Conservation (phyloP, 306 rosid species). For the Albizia julibrissin region DNA sequence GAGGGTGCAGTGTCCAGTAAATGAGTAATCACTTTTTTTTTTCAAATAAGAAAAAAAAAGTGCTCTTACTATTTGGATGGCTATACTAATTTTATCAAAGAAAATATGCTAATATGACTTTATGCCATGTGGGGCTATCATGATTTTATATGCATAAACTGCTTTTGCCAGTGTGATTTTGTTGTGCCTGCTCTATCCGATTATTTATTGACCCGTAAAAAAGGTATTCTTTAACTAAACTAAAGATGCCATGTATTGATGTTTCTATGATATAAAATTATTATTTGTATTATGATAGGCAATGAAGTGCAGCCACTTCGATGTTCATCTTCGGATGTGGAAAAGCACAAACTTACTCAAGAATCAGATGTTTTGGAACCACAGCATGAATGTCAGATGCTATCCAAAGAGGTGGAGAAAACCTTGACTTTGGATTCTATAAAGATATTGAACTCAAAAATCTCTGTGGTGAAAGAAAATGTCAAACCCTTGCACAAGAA, state of each 20-base stretch:
- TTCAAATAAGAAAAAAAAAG: too few relatives aligned
- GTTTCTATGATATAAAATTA: background rate
- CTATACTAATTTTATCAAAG: background rate
- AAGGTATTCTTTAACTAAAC: background rate
- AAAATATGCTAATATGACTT: background rate
- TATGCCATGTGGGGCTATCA: background rate
- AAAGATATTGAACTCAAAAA: slow-evolving; percentile 13
- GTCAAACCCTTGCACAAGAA: slow-evolving; percentile 5
- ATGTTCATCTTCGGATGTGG: slow-evolving; percentile 29
- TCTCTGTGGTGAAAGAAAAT: slow-evolving; percentile 21
- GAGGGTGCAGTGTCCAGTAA: background rate
- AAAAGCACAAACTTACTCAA: slow-evolving; percentile 17
- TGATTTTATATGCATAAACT: background rate
- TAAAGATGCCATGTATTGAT: background rate
- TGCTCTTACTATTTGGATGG: background rate
- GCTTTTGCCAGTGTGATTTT: background rate
- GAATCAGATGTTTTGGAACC: slow-evolving; percentile 28
- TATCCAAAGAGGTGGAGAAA: slow-evolving; percentile 1
- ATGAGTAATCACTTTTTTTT: background rate
- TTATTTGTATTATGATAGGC: slow-evolving; percentile 30
- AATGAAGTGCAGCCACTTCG: slow-evolving; percentile 23
- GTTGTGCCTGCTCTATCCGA: background rate
- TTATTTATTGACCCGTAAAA: background rate
- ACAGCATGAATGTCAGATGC: slow-evolving; percentile 28
- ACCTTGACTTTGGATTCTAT: slow-evolving; percentile 17